Evolutionary conservation across 176 grass and related monocot species (phyloP).

Genomic region (Melocanna baccifera): DNA sequence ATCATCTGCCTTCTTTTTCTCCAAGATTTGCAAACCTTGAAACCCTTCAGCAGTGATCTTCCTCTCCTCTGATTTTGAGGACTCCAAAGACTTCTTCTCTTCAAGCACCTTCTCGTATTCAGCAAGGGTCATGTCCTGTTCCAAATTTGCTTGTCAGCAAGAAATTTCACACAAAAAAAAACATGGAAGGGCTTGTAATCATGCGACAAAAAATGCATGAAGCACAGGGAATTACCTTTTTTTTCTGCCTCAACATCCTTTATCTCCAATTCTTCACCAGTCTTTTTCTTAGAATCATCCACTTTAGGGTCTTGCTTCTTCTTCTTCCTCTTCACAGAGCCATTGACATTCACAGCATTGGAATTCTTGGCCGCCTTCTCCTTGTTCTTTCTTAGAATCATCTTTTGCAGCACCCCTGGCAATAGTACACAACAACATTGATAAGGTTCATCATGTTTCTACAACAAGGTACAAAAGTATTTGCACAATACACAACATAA

Average conservation of each 20-base stretch:
- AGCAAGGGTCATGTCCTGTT: slow-evolving; percentile 50
- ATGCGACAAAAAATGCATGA: background rate
- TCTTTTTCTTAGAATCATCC: background rate
- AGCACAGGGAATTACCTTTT: background rate
- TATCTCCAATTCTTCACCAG: background rate
- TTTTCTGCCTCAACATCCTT: background rate
- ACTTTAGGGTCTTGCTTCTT: slow-evolving; percentile 4
- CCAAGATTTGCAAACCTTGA: slow-evolving; percentile 5
- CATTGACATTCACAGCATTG: background rate
- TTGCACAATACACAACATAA: background rate
- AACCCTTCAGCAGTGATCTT: slow-evolving; percentile 26
- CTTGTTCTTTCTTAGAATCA: background rate
- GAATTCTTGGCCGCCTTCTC: background rate
- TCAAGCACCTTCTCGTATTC: slow-evolving; percentile 49
- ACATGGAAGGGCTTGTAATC: background rate
- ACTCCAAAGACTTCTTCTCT: slow-evolving; percentile 29
- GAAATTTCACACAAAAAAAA: background rate
- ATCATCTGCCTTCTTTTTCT: slow-evolving; percentile 44
- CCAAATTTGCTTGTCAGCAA: background rate
- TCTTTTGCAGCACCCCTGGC: background rate
- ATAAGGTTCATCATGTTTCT: background rate
- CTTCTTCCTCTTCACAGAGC: slow-evolving; percentile 36
- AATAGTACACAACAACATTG: background rate
- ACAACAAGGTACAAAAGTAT: background rate
- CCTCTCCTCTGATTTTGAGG: slow-evolving; percentile 6